A percentile compares a stretch with the other conserved stretches of the same genome.
phyloP scores from a whole-genome alignment of 2,329 filamentous ascomycete genomes.

The Cercospora zeae-maydis region DNA sequence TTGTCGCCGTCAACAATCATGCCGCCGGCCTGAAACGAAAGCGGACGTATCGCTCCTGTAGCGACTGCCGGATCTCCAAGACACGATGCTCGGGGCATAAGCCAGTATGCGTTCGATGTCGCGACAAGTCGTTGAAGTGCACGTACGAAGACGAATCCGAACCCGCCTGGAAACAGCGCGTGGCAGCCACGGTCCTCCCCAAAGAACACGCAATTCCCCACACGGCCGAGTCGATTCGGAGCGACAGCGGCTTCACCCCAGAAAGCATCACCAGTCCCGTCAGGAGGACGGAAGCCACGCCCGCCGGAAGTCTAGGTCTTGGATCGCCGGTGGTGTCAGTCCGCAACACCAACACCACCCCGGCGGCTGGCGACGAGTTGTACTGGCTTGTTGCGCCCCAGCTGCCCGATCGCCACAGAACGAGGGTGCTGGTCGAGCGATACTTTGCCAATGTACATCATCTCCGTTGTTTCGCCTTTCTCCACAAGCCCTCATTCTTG shows the following conservation, averaged over 20 bases:
- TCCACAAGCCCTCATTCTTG: slow-evolving; percentile 28
- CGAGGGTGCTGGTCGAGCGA: slow-evolving; percentile 23
- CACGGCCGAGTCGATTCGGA: slow-evolving; percentile 6
- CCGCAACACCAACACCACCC: not conserved
- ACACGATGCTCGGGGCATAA: slow-evolving; percentile 27
- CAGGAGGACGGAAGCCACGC: slow-evolving; percentile 18
- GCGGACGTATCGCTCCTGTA: slow-evolving; percentile 25
- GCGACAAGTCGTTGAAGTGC: slow-evolving; percentile 23
- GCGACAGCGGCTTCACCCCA: slow-evolving; percentile 10
- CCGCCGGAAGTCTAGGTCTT: slow-evolving; percentile 15
- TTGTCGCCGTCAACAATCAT: slow-evolving; percentile 1
- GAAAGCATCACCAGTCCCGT: slow-evolving; percentile 16
- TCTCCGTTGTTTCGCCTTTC: slow-evolving; percentile 26
- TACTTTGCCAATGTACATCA: slow-evolving; percentile 29
- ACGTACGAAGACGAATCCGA: slow-evolving; percentile 26
- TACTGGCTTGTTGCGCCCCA: slow-evolving; percentile 18
- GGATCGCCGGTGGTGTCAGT: slow-evolving; percentile 11
- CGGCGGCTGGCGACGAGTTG: slow-evolving; percentile 18
- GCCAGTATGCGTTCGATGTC: slow-evolving; percentile 23
- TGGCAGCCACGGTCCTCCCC: slow-evolving; percentile 11
- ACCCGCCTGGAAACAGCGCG: slow-evolving; percentile 27
- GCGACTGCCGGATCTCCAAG: slow-evolving; percentile 24
- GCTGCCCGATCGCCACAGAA: slow-evolving; percentile 23
- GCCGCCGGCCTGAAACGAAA: slow-evolving; percentile 23
- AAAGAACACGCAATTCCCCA: slow-evolving; percentile 14